Evolutionary conservation across 441 rosid genomes (phyloP).

Genomic region (Lepidium campestre): DNA sequence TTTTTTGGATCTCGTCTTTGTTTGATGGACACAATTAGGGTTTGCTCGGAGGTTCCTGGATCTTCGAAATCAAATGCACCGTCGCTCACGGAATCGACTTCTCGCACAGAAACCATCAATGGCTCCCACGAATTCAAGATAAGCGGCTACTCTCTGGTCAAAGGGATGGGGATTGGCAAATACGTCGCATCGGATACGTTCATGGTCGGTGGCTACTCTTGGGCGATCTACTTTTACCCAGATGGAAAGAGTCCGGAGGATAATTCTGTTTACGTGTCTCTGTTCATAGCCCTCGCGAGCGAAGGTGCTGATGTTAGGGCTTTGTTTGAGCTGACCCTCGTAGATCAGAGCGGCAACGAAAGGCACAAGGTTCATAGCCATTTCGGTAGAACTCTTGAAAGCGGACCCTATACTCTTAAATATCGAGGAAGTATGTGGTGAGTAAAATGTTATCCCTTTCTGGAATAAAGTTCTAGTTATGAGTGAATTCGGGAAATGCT

Average conservation of each 20-base stretch:
- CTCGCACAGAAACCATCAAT: slow-evolving; percentile 56
- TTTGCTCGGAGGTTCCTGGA: slow-evolving; percentile 23
- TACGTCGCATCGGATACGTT: slow-evolving; percentile 62
- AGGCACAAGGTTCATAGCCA: slow-evolving; percentile 74
- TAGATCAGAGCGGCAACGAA: slow-evolving; percentile 75
- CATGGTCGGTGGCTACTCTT: slow-evolving; percentile 59
- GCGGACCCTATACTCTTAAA: slow-evolving; percentile 66
- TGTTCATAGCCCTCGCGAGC: slow-evolving; percentile 70
- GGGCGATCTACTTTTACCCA: slow-evolving; percentile 74
- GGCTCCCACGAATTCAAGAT: slow-evolving; percentile 75
- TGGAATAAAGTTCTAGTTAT: neutral
- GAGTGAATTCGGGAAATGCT: neutral
- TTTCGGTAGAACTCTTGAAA: slow-evolving; percentile 63
- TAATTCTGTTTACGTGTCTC: slow-evolving; percentile 54
- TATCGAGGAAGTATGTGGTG: slow-evolving; percentile 81
- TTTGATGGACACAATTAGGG: slow-evolving; percentile 26
- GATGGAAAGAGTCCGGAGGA: slow-evolving; percentile 74
- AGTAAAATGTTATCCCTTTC: slow-evolving; percentile 4
- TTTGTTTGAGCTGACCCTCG: slow-evolving; percentile 64
- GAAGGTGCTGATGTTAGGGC: slow-evolving; percentile 76
- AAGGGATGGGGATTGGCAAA: slow-evolving; percentile 66
- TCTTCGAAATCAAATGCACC: slow-evolving; percentile 13
- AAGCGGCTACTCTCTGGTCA: slow-evolving; percentile 56
- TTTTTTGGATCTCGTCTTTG: slow-evolving; percentile 17
- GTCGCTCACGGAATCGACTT: slow-evolving; percentile 47